Evolutionary conservation across 495 filamentous ascomycete genomes (phyloP), one percentile per base, ranked within the genome.

Genomic region (Penicillium paxilli): DNA sequence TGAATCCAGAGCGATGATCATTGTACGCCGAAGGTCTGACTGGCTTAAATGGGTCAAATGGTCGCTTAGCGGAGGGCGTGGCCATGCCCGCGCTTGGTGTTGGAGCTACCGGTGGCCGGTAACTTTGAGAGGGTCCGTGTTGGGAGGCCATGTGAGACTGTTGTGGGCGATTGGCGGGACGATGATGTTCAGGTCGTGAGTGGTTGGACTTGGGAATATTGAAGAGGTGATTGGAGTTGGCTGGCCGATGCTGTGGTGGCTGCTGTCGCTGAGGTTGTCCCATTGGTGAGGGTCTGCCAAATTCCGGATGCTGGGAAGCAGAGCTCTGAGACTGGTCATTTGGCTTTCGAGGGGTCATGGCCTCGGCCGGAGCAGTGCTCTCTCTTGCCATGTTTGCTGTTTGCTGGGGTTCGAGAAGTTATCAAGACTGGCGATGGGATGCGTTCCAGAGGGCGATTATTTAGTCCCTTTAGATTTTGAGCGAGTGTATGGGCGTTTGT

Each of bases 271-370:
- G 71, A 17, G 76, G 52, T 11, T 74, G 77, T 53, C 83, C 66
- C 56, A 78, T 61, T 25, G 75, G 72, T n/a, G 75, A 85, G 2
- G 83, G 69, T 55, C 81, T 81, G 23, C 83, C 83, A 57, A 87
- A 87, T 60, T 87, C 79, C 32, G 81, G 79, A 33, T 79, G 65
- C 3, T 70, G 60, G 17, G 61, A 49, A 24, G 63, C 33, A 8
- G 64, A 42, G 20, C 65, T 44, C 22, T 57, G 62, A 20, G 60
- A 44, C n/a, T 69, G 60, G 24, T 68, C 62, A 22, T 67, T 63
- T 22, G 66, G 63, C 25, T 59, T 67, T 26, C 57, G 57, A 32
- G 72, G 71, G 22, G 69, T 73, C 28, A 64, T 52, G n/a, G 65
- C 58, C 28, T 70, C 68, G 21, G 47, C 51, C 12, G 74, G 72